phyloP scores from a whole-genome alignment of 495 filamentous ascomycete species.

The Chaetomium tenue region DNA sequence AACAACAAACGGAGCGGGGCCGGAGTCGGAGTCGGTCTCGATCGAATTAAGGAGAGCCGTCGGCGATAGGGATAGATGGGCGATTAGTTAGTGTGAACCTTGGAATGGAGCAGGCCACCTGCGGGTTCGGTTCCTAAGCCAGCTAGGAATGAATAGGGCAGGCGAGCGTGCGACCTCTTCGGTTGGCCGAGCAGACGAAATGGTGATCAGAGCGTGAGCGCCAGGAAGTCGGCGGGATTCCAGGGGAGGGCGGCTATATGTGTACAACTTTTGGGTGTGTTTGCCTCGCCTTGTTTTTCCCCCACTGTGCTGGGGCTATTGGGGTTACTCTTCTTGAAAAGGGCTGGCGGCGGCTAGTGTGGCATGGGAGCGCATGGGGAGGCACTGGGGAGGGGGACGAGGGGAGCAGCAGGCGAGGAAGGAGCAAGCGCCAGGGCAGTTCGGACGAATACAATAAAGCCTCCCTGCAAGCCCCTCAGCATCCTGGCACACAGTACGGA shows the following conservation, averaged over 20 bases:
- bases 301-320: no score
- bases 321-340: no score
- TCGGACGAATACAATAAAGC: background rate
- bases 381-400: background rate
- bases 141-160: conserved; percentile 21
- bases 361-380: background rate
- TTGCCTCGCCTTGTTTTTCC: no score
- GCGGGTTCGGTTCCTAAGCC: conserved; percentile 24
- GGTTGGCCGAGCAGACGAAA: conserved; percentile 4
- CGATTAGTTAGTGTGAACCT: background rate
- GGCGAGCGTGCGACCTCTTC: conserved; percentile 13
- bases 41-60: background rate
- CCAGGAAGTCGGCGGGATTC: conserved; percentile 11
- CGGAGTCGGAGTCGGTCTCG: background rate
- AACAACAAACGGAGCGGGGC: background rate
- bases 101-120: conserved; percentile 17
- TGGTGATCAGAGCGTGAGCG: conserved; percentile 25
- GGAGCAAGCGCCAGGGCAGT: background rate
- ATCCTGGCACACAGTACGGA: background rate
- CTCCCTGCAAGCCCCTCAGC: background rate
- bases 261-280: background rate
- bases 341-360: conserved; percentile 12
- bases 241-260: conserved; percentile 32
- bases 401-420: background rate
- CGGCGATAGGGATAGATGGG: background rate